phyloP scores from a whole-genome alignment of 495 filamentous ascomycete species.

The Penicillium simplicissimum region DNA sequence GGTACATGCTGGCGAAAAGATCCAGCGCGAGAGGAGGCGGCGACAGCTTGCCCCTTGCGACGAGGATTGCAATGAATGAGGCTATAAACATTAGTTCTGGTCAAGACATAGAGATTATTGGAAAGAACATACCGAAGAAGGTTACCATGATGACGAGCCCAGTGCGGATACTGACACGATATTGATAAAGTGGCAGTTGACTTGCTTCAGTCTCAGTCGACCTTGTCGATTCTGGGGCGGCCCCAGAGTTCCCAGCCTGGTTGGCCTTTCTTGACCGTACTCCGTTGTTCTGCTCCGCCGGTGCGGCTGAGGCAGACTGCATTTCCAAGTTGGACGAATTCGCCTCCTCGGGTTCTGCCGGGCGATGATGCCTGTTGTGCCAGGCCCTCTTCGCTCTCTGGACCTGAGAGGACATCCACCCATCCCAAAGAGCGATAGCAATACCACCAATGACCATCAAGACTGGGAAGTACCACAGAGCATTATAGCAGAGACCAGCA shows the following conservation, averaged over 20 bases:
- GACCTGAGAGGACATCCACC: slow-evolving; percentile 48
- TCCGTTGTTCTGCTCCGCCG: slow-evolving; percentile 8
- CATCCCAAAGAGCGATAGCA: slow-evolving; percentile 61
- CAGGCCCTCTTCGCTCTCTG: slow-evolving; percentile 24
- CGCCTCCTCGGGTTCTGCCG: slow-evolving; percentile 10
- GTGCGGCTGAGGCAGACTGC: slow-evolving; percentile 9
- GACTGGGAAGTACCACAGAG: slow-evolving; percentile 81
- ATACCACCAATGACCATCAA: slow-evolving; percentile 63
- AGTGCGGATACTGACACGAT: slow-evolving; percentile 28
- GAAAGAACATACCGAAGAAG: slow-evolving; percentile 51
- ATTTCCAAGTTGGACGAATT: slow-evolving; percentile 6
- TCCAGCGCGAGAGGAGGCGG: slow-evolving; percentile 51
- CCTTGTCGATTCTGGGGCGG: not conserved
- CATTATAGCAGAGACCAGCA: slow-evolving; percentile 73
- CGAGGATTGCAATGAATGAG: slow-evolving; percentile 63
- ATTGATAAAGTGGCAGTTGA: slow-evolving; percentile 10
- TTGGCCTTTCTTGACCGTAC: slow-evolving; percentile 18
- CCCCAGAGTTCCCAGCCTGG: not conserved
- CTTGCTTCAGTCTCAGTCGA: slow-evolving; percentile 6
- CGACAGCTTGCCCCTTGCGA: slow-evolving; percentile 52
- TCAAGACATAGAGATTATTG: not conserved
- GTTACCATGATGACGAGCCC: slow-evolving; percentile 49
- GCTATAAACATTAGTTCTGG: slow-evolving; percentile 18
- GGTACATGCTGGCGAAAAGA: slow-evolving; percentile 79
- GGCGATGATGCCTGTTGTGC: slow-evolving; percentile 21